phyloP scores from a whole-genome alignment of 345 rosid species.

The Populus deltoides region DNA sequence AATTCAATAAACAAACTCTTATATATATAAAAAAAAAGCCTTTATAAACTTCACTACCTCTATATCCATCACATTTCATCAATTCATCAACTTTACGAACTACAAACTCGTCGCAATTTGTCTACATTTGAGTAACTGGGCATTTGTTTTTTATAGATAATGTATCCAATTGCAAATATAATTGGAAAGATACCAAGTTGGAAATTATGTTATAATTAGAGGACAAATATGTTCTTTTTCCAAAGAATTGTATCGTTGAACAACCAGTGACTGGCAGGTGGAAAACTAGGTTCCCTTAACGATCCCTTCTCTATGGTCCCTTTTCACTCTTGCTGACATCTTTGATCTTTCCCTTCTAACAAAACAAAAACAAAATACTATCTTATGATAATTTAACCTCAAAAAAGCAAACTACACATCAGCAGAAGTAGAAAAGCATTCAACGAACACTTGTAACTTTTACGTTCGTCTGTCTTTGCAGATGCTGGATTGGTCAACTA shows the following conservation, averaged over 20 bases:
- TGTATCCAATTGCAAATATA: not conserved
- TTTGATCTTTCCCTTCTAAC: not conserved
- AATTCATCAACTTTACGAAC: not conserved
- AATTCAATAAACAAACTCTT: not conserved
- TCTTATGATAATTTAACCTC: not conserved
- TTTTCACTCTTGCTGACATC: not conserved
- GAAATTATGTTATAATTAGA: not conserved
- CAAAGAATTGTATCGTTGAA: not conserved
- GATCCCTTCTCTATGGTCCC: not conserved
- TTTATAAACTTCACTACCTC: not conserved
- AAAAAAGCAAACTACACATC: not conserved
- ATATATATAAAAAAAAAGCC: too few relatives aligned
- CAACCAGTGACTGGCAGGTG: constrained; percentile 17
- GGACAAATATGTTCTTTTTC: not conserved
- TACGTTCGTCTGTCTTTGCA: not conserved
- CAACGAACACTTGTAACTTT: not conserved
- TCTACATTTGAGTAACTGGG: not conserved
- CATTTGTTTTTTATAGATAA: not conserved
- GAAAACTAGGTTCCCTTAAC: not conserved
- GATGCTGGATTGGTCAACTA: not conserved
- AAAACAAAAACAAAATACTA: not conserved
- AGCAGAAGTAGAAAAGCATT: not conserved
- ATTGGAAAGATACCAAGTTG: too few relatives aligned
- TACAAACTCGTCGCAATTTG: not conserved
- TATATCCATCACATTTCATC: not conserved